Base-by-base conservation (phyloP, 106 monocot species). In the Phalaenopsis equestris region DNA sequence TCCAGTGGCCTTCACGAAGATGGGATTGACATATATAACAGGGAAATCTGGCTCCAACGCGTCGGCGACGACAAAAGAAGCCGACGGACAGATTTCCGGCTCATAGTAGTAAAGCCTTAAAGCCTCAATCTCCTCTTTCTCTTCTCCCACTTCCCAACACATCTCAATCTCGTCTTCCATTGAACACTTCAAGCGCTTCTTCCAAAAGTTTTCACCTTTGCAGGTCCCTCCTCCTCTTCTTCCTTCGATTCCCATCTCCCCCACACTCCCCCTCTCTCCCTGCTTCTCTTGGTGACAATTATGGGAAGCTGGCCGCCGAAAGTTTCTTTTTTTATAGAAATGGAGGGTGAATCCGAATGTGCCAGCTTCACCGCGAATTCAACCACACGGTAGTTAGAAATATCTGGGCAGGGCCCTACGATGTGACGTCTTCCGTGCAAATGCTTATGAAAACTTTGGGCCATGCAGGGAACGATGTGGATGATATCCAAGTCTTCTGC, bases 21-120 rank as follows among this genome's bases (percentile, higher is more conserved):
- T 89, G 65, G 94, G 78, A 80, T 97, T 97, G 77, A 94, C 94
- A 79, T 97, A 97, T 75, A 97, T 94, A 64, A 97, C 78, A 12
- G 96, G 94, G 79, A 84, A 97, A 74, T 97, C 96, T 6, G 85
- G 83, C 80, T 97, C 96, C 41, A 89, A 5, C 9, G 94, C 92
- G 80, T 97, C 96, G 8, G 89, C 88, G 10, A 97, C 96, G 23
- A 97, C 96, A 70, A 97, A 91, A 42, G 94, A 81, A 12, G 88
- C 55, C 30, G 89, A 80, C 56, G 80, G 80, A 16, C 79, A 81
- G 77, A 72, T 37, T 61, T 78, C 88, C 18, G 83, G 18, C 15
- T 82, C 74, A 18, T 2, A 52, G 72, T 41, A 42, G 17, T 19
- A 57, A 16, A 67, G 49, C 12, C 78, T 36, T 23, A 77, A 61